Evolutionary conservation across 805 yeast species (phyloP).

Genomic region (Lipomyces starkeyi): DNA sequence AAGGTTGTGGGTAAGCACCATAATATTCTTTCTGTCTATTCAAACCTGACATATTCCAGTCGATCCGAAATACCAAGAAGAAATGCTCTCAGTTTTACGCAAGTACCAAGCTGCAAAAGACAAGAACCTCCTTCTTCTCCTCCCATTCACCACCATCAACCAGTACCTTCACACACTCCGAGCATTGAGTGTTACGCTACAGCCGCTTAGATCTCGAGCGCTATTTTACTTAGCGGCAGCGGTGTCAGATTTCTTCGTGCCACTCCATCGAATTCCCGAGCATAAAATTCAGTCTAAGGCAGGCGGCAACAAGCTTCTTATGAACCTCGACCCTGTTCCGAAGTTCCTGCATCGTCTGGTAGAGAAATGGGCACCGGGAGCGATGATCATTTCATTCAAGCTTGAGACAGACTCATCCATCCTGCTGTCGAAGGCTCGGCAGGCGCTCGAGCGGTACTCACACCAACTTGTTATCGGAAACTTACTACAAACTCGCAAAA

Average conservation of each 20-base stretch:
- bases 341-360: constrained; percentile 87
- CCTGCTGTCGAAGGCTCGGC: constrained; percentile 73
- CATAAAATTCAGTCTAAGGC: constrained; percentile 91
- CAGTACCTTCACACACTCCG: constrained; percentile 88
- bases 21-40: background rate
- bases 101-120: constrained; percentile 57
- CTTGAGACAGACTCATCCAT: constrained; percentile 83
- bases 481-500: constrained; percentile 83
- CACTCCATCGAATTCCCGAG: constrained; percentile 81
- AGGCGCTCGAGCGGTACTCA: constrained; percentile 81
- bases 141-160: constrained; percentile 94
- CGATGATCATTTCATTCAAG: constrained; percentile 93
- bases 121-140: constrained; percentile 60
- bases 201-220: constrained; percentile 61
- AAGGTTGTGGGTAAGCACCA: constrained; percentile 52
- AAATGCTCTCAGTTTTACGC: constrained; percentile 64
- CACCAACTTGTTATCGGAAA: constrained; percentile 97
- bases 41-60: constrained; percentile 45
- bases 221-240: constrained; percentile 95
- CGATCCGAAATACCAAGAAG: constrained; percentile 61
- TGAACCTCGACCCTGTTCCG: constrained; percentile 94
- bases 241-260: constrained; percentile 94
- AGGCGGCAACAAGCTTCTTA: constrained; percentile 72
- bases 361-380: constrained; percentile 92
- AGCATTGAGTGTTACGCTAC: constrained; percentile 64